Evolutionary conservation across 1,139 yeast species (phyloP).

Genomic region (Candida freyschussii): DNA sequence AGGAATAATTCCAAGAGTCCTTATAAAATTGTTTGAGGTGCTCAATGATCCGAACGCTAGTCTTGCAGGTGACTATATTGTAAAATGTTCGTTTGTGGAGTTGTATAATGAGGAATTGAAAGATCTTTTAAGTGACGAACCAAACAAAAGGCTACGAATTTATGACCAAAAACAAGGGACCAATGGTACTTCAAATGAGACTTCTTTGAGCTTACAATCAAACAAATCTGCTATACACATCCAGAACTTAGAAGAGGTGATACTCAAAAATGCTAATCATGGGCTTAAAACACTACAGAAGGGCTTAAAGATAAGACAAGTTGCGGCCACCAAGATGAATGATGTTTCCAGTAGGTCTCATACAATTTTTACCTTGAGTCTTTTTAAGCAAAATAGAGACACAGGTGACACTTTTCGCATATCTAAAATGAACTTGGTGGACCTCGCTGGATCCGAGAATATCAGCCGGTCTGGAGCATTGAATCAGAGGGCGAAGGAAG

Average conservation of each 20-base stretch:
- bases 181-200: slow-evolving; percentile 2
- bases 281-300: slow-evolving; percentile 49
- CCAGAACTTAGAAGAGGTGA: slow-evolving; percentile 54
- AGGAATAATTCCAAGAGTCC: slow-evolving; percentile 66
- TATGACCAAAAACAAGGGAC: slow-evolving; percentile 40
- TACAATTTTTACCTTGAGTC: slow-evolving; percentile 60
- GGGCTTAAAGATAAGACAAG: slow-evolving; percentile 55
- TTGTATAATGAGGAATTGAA: slow-evolving; percentile 67
- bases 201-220: slow-evolving; percentile 3
- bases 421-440: slow-evolving; percentile 72
- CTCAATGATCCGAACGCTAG: slow-evolving; percentile 27
- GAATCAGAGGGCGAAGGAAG: slow-evolving; percentile 60
- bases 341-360: slow-evolving; percentile 70
- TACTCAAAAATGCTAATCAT: slow-evolving; percentile 46
- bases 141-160: slow-evolving; percentile 42
- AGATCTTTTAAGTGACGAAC: slow-evolving; percentile 50
- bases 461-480: slow-evolving; percentile 55
- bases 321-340: slow-evolving; percentile 67
- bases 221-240: slow-evolving; percentile 34
- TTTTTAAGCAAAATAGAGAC: slow-evolving; percentile 41
- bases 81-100: slow-evolving; percentile 69
- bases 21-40: slow-evolving; percentile 48
- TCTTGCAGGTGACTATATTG: slow-evolving; percentile 42
- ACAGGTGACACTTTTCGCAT: slow-evolving; percentile 40
- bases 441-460: slow-evolving; percentile 76